Conservation (phyloP, 768 basidiomycete genomes). For the Gelatoporia subvermispora region DNA sequence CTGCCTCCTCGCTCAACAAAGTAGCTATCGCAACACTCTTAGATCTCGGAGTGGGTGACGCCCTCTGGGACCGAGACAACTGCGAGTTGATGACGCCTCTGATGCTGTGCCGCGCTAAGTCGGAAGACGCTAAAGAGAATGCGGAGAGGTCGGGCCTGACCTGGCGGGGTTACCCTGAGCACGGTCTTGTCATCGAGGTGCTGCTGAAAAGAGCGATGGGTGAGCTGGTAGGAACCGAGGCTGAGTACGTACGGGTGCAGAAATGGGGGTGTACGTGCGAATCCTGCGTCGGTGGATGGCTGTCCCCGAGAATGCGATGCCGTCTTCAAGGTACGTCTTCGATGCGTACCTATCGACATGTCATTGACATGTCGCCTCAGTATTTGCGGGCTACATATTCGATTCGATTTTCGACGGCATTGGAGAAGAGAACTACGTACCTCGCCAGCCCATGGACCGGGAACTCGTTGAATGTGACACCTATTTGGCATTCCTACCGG, state of each 20-base stretch:
- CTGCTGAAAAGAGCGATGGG: not conserved
- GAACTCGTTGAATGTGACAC: not conserved
- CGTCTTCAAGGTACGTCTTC: not conserved
- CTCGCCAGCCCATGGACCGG: too few relatives aligned
- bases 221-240: not conserved
- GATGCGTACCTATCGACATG: too few relatives aligned
- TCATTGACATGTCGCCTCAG: too few relatives aligned
- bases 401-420: too few relatives aligned
- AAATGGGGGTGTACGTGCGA: slow-evolving; percentile 1
- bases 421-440: too few relatives aligned
- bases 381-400: too few relatives aligned
- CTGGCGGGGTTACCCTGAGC: not conserved
- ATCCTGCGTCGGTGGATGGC: not conserved
- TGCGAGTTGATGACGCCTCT: not conserved
- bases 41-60: not conserved
- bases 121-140: too few relatives aligned
- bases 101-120: not conserved
- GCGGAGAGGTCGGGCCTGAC: too few relatives aligned
- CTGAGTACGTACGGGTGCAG: not conserved
- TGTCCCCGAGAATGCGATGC: not conserved
- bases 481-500: not conserved
- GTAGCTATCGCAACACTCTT: slow-evolving; percentile 1
- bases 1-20: slow-evolving; percentile 3
- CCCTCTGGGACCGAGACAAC: not conserved
- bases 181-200: not conserved